Conservation (phyloP, 257 asterid species). For the Ocimum tenuiflorum region DNA sequence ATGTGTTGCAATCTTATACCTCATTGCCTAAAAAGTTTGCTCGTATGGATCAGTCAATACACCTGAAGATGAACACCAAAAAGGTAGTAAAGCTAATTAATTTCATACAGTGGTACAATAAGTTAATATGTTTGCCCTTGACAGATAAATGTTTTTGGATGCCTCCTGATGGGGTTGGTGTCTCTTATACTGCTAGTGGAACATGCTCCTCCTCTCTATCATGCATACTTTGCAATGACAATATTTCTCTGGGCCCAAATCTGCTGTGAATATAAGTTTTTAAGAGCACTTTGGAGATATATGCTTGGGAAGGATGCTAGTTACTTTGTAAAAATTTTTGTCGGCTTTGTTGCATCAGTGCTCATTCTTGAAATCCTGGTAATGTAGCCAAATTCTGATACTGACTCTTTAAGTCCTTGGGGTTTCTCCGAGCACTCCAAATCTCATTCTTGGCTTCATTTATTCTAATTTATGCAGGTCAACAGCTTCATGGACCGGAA, state of each 20-base stretch:
- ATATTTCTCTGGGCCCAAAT: slow-evolving; percentile 87
- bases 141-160: slow-evolving; percentile 67
- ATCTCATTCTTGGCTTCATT: slow-evolving; percentile 17
- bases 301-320: slow-evolving; percentile 34
- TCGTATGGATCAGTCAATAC: slow-evolving; percentile 38
- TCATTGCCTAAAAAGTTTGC: slow-evolving; percentile 42
- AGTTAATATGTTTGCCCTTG: slow-evolving; percentile 10
- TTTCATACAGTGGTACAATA: not conserved
- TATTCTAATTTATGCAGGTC: slow-evolving; percentile 47
- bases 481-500: slow-evolving; percentile 79
- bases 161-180: slow-evolving; percentile 48
- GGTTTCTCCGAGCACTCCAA: not conserved
- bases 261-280: slow-evolving; percentile 61
- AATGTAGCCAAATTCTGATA: slow-evolving; percentile 14
- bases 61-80: slow-evolving; percentile 33
- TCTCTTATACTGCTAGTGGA: slow-evolving; percentile 60
- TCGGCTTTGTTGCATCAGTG: slow-evolving; percentile 41
- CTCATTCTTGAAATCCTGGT: slow-evolving; percentile 84
- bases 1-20: slow-evolving; percentile 78
- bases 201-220: slow-evolving; percentile 87
- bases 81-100: slow-evolving; percentile 43
- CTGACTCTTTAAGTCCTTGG: slow-evolving; percentile 14
- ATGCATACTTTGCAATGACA: slow-evolving; percentile 76
- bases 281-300: slow-evolving; percentile 57
- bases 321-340: slow-evolving; percentile 46